Percentiles rank a stretch among this genome's conserved stretches.
These are phyloP conservation scores for Pezicula neosporulosa DNA, from an alignment of 2,329 filamentous ascomycete species.

Conservation along the genomic window DNA sequence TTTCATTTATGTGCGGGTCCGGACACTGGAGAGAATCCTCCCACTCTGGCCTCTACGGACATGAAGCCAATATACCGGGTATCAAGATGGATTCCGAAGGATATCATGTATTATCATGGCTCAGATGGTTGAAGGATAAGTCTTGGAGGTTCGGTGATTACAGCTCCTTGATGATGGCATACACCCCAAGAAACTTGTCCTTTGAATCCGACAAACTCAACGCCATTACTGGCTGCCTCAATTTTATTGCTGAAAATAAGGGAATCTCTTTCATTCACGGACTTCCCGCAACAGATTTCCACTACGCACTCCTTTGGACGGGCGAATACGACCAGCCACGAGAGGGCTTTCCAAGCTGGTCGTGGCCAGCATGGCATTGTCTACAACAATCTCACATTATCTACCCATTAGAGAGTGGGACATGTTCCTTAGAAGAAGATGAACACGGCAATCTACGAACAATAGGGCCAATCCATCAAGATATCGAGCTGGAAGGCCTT, in stretches of 20 bases:
- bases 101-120: background rate
- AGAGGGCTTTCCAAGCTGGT: constrained; percentile 3
- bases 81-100: background rate
- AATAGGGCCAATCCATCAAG: background rate
- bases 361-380: constrained; percentile 2
- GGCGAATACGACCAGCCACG: background rate
- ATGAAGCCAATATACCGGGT: background rate
- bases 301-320: constrained; percentile 2
- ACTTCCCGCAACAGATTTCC: constrained; percentile 2
- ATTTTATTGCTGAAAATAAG: background rate
- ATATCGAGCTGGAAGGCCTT: background rate
- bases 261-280: background rate
- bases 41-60: constrained; percentile 1
- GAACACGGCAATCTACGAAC: background rate
- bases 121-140: background rate
- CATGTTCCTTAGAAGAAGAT: too few relatives aligned
- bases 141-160: constrained; percentile 1
- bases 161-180: background rate
- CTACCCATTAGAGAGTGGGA: background rate
- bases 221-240: constrained; percentile 2
- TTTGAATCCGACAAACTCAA: constrained; percentile 4
- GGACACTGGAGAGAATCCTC: constrained; percentile 1
- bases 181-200: constrained; percentile 1
- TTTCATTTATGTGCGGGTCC: background rate
- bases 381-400: background rate